Evolutionary conservation across 179 eudicot genomes (phyloP).

Genomic region (Spinacia oleracea): DNA sequence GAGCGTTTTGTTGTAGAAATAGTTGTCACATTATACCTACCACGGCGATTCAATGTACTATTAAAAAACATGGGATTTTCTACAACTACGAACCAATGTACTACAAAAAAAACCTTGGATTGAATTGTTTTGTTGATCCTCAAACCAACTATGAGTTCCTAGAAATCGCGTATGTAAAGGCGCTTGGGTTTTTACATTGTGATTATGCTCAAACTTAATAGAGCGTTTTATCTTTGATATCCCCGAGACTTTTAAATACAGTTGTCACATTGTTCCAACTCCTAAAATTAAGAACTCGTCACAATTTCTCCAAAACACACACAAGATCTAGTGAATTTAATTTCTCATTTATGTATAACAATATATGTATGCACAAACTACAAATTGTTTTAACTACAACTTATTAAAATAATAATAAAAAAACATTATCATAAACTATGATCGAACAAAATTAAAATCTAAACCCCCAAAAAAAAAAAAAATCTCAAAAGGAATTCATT

Average conservation of each 20-base stretch:
- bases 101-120: no score
- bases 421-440: neutral
- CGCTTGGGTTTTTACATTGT: neutral
- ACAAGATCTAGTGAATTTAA: neutral
- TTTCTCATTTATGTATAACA: neutral
- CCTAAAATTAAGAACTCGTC: neutral
- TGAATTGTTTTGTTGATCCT: no score
- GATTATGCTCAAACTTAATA: neutral
- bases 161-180: neutral
- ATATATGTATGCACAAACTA: conserved; percentile 5
- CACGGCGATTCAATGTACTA: no score
- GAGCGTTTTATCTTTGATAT: neutral
- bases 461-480: neutral
- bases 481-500: conserved; percentile 61
- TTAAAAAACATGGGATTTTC: no score
- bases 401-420: no score
- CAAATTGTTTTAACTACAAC: neutral
- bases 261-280: neutral
- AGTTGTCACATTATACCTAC: no score
- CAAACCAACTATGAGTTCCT: neutral
- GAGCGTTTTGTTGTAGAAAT: no score
- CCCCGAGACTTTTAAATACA: neutral
- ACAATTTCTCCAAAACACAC: neutral
- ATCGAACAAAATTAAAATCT: conserved; percentile 1
- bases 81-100: no score